Percentiles rank a stretch among this genome's conserved stretches.
Evolutionary conservation across 2,329 filamentous ascomycete species (phyloP).

Genomic region (Fusarium ambrosium): DNA sequence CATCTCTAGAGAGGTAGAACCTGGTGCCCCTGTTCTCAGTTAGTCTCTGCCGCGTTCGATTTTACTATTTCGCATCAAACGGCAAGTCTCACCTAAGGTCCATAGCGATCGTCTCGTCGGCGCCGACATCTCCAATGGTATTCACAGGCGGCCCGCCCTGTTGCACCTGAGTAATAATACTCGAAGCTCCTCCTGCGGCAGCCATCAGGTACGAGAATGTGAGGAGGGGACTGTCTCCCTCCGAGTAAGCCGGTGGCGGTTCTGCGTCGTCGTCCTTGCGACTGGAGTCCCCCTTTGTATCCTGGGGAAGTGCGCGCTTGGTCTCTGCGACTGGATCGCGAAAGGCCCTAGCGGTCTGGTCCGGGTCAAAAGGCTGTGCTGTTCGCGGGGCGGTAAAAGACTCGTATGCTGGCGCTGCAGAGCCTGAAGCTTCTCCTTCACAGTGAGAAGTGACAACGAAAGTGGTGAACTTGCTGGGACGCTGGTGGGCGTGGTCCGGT

Average conservation of each 20-base stretch:
- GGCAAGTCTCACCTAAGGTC: constrained; percentile 81
- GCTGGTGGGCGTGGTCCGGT: constrained; percentile 53
- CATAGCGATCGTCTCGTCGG: constrained; percentile 94
- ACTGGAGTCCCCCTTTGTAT: constrained; percentile 81
- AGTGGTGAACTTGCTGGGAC: constrained; percentile 50
- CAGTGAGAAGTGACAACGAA: constrained; percentile 43
- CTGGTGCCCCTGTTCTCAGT: constrained; percentile 79
- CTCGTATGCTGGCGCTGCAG: constrained; percentile 69
- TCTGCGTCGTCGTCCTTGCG: constrained; percentile 87
- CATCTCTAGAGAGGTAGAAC: constrained; percentile 94
- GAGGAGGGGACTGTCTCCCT: constrained; percentile 91
- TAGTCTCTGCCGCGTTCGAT: constrained; percentile 29
- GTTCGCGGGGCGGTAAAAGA: constrained; percentile 49
- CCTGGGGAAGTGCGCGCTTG: constrained; percentile 85
- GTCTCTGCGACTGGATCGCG: constrained; percentile 76
- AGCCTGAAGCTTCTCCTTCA: constrained; percentile 52
- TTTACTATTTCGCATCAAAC: neutral
- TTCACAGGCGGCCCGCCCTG: constrained; percentile 92
- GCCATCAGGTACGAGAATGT: constrained; percentile 98
- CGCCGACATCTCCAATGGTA: constrained; percentile 86
- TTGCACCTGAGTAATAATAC: constrained; percentile 99
- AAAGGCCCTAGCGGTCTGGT: constrained; percentile 56
- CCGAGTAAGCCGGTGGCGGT: constrained; percentile 94
- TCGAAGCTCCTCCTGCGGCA: constrained; percentile 94
- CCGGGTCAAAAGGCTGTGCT: constrained; percentile 54